phyloP scores from a whole-genome alignment of 306 rosid species.

The Clitoria ternatea region DNA sequence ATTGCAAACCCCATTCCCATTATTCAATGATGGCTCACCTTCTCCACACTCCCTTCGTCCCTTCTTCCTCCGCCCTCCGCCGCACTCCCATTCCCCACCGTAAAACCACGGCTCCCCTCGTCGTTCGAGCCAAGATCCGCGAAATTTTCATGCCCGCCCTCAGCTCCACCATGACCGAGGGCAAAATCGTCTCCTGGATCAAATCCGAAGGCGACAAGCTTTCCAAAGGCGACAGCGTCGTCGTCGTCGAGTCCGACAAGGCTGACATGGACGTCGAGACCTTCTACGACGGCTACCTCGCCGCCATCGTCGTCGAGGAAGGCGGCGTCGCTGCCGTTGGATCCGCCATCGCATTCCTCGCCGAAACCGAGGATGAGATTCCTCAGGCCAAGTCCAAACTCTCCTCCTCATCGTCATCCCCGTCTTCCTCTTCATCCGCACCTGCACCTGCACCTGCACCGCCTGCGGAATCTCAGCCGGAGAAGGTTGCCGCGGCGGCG shows the following conservation, averaged over 20 bases:
- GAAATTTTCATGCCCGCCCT: conserved; percentile 99
- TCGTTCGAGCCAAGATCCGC: conserved; percentile 78
- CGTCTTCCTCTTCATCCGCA: conserved; percentile 3
- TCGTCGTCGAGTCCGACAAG: conserved; percentile 96
- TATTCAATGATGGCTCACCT: conserved; percentile 80
- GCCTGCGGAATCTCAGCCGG: conserved; percentile 22
- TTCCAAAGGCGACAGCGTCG: conserved; percentile 94
- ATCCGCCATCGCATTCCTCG: conserved; percentile 83
- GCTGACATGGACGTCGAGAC: conserved; percentile 99
- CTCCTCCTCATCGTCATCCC: conserved; percentile 29
- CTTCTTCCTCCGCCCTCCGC: conserved; percentile 23
- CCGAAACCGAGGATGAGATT: conserved; percentile 83
- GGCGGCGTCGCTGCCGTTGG: conserved; percentile 87
- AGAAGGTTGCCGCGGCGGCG: conserved; percentile 10
- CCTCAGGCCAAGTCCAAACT: conserved; percentile 68
- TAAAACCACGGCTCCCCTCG: neutral
- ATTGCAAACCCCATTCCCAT: neutral
- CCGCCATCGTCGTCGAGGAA: conserved; percentile 92
- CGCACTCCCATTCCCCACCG: conserved; percentile 5
- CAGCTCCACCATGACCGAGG: conserved; percentile 98
- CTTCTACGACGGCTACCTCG: conserved; percentile 89
- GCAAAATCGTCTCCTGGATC: conserved; percentile 92
- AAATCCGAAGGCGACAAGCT: conserved; percentile 94
- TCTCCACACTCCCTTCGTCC: conserved; percentile 55
- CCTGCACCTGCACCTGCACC: neutral